Base-by-base conservation (phyloP, 257 asterid genomes). In the Agastache rugosa region DNA sequence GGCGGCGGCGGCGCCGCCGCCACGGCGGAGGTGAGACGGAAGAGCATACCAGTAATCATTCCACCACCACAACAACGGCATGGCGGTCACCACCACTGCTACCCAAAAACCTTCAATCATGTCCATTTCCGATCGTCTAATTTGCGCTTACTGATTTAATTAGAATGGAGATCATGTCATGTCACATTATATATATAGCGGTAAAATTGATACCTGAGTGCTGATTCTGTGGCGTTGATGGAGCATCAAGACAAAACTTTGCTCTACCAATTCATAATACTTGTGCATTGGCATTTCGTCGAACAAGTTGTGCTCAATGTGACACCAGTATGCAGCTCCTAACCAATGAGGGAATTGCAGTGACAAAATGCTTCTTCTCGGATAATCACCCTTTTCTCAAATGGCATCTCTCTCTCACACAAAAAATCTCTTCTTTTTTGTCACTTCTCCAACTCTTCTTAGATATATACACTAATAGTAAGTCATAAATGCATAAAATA, bases 21-120 rank as follows among this genome's bases (percentile, higher is more conserved):
- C 55, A 1, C 67, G 83, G 31, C 75, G 70, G 71, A 69, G 53
- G 48, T 2, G 37, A 0, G 35, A 59, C 25, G 85, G 86, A 3
- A 77, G 37, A 44, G 84, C 78, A 61, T 88, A 81, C 84, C 83
- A 63, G 6, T 58, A 72, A 42, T 88, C 93, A 61, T 86, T 88
- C 89, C 90, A 86, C 84, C 83, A 82, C 68, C 83, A 44, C 11
- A 80, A 29, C 73, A 76, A 63, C 63, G 48, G 75, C 37, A 22
- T 19, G 82, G 48, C 55, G 76, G 79, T 25, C 1, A 73, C 25
- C 44, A 44, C 60, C 75, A 75, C 56, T 5, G 78, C 82, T 54
- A 69, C 73, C 83, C 83, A 78, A 19, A 79, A 51, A 60, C 78
- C 75, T 63, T 71, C 15, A 0, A 53, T 22, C 67, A 53, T 22